A percentile compares a stretch with the other conserved stretches of the same genome.
Conservation (phyloP, 805 yeast genomes). For the Myxozyma lipomycoides region DNA sequence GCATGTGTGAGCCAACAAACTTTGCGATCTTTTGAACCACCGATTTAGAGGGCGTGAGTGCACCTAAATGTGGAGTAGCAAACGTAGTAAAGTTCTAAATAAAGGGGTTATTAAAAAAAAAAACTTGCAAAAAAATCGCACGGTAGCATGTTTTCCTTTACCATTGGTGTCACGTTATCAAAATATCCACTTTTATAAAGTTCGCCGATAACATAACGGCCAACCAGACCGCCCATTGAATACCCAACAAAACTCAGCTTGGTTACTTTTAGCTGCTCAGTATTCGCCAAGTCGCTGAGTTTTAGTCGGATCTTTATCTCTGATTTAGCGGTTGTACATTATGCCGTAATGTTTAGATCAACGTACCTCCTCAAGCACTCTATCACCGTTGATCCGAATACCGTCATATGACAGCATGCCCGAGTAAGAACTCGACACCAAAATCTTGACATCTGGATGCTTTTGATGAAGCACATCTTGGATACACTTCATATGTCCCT, state of each 20-base stretch:
- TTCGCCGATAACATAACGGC: conserved; percentile 74
- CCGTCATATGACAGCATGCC: conserved; percentile 65
- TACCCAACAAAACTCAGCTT: conserved; percentile 78
- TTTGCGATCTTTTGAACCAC: conserved; percentile 34
- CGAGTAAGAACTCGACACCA: conserved; percentile 29
- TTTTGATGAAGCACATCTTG: conserved; percentile 42
- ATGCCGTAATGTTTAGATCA: neutral
- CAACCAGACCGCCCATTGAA: conserved; percentile 82
- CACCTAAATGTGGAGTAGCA: conserved; percentile 76
- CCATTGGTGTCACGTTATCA: conserved; percentile 54
- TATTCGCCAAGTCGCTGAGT: conserved; percentile 47
- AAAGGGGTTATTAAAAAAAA: neutral
- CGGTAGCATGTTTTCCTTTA: no score
- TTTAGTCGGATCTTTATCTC: conserved; percentile 38
- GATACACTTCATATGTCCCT: conserved; percentile 52
- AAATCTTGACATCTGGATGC: conserved; percentile 38
- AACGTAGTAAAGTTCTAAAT: conserved; percentile 51
- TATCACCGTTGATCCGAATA: conserved; percentile 62
- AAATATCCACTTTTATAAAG: conserved; percentile 51
- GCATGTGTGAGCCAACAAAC: conserved; percentile 49
- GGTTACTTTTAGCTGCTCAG: conserved; percentile 43
- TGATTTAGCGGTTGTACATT: conserved; percentile 37
- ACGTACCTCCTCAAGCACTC: conserved; percentile 61
- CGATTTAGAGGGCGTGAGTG: conserved; percentile 47
- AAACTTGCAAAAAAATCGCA: no score